phyloP scores from a whole-genome alignment of 768 basidiomycete species.

The Rhodosporidiobolus sp. region DNA sequence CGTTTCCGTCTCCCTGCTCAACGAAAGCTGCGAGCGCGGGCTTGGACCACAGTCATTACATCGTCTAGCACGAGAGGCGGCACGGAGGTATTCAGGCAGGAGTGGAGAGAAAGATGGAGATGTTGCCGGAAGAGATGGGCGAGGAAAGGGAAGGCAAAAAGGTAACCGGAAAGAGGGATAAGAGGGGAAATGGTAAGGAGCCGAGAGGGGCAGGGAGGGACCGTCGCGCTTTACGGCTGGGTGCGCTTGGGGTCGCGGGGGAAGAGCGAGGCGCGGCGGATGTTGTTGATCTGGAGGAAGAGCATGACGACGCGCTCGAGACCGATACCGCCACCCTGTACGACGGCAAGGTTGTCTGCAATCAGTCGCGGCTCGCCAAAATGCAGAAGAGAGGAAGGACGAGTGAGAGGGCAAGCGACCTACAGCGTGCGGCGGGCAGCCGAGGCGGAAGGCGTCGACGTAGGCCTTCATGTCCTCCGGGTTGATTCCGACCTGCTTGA shows the following conservation, averaged over 20 bases:
- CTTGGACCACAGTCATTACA: too few relatives aligned
- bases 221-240: slow-evolving; percentile 60
- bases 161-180: not conserved
- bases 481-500: slow-evolving; percentile 82
- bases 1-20: too few relatives aligned
- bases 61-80: too few relatives aligned
- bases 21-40: too few relatives aligned
- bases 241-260: slow-evolving; percentile 94
- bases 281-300: slow-evolving; percentile 94
- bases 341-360: not conserved
- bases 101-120: not conserved
- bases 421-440: slow-evolving; percentile 89
- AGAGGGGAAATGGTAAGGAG: not conserved
- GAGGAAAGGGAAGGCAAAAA: not conserved
- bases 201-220: not conserved
- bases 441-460: slow-evolving; percentile 88
- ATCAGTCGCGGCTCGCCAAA: not conserved
- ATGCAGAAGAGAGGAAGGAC: not conserved
- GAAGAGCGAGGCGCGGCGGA: slow-evolving; percentile 86
- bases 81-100: too few relatives aligned
- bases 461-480: slow-evolving; percentile 85
- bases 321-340: slow-evolving; percentile 37
- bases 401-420: slow-evolving; percentile 27
- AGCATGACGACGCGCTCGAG: slow-evolving; percentile 73
- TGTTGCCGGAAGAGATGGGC: not conserved